phyloP scores from a whole-genome alignment of 1,284 basidiomycete species.

The Ganoderma sinense region DNA sequence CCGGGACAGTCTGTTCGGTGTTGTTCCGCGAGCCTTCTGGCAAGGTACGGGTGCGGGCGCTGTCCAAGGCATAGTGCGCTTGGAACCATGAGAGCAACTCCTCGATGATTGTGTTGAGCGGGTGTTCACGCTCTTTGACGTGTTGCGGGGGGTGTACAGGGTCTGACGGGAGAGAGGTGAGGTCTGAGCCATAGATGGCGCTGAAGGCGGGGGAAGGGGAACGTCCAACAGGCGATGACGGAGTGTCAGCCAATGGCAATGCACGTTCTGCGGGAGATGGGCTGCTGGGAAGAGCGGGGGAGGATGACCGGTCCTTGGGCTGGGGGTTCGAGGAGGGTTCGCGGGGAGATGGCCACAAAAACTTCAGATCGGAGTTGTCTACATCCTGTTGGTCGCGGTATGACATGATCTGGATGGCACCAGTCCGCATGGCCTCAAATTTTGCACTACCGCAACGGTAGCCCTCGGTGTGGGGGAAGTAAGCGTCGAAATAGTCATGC shows the following conservation, averaged over 20 bases:
- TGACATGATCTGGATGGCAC: background rate
- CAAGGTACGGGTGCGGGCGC: background rate
- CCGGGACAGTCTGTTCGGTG: too few relatives aligned
- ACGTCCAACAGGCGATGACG: background rate
- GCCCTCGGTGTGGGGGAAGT: background rate
- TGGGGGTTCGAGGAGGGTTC: background rate
- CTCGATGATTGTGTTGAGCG: background rate
- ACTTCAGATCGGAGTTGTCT: background rate
- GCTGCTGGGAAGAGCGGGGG: background rate
- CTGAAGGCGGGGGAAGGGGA: background rate
- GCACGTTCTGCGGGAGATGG: background rate
- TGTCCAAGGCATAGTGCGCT: background rate
- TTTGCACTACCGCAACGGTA: background rate
- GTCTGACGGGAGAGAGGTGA: background rate
- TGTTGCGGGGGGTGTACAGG: background rate
- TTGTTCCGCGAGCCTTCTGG: too few relatives aligned
- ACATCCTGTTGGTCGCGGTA: too few relatives aligned
- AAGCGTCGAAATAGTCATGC: constrained; percentile 5
- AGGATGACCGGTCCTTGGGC: background rate
- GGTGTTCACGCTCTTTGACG: background rate
- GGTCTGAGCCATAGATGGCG: background rate
- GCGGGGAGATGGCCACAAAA: background rate
- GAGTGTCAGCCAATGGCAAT: background rate
- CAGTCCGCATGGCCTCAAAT: background rate
- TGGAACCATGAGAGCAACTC: background rate